phyloP scores from a whole-genome alignment of 2,329 filamentous ascomycete genomes.

The Aspergillus japonicus region DNA sequence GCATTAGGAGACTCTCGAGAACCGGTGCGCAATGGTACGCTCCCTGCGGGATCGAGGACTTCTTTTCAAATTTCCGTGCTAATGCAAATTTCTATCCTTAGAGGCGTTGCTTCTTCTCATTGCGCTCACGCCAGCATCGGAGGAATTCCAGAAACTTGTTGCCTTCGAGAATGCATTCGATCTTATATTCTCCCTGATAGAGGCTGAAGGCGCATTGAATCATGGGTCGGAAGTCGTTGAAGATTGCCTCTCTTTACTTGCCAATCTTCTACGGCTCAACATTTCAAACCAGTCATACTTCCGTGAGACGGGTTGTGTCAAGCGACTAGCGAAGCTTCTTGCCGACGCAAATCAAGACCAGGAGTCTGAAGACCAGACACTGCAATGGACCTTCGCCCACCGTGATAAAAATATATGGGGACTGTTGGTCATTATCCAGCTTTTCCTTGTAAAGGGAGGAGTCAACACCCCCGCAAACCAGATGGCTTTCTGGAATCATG shows the following conservation, averaged over 20 bases:
- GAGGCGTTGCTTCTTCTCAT: slow-evolving; percentile 84
- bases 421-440: slow-evolving; percentile 76
- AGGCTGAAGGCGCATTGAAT: slow-evolving; percentile 73
- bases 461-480: slow-evolving; percentile 81
- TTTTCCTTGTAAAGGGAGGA: slow-evolving; percentile 82
- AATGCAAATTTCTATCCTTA: slow-evolving; percentile 27
- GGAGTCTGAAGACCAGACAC: slow-evolving; percentile 59
- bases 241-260: slow-evolving; percentile 86
- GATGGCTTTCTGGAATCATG: slow-evolving; percentile 77
- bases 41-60: background rate
- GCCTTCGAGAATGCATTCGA: slow-evolving; percentile 95
- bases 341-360: slow-evolving; percentile 57
- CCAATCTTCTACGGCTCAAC: slow-evolving; percentile 84
- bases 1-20: slow-evolving; percentile 83
- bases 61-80: slow-evolving; percentile 1
- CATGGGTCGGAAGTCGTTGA: slow-evolving; percentile 86
- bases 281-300: slow-evolving; percentile 91
- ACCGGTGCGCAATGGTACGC: slow-evolving; percentile 71
- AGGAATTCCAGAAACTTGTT: slow-evolving; percentile 90
- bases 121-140: slow-evolving; percentile 79
- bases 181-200: slow-evolving; percentile 77
- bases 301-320: slow-evolving; percentile 81
- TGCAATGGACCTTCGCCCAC: slow-evolving; percentile 73
- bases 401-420: slow-evolving; percentile 91
- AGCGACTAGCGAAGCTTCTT: slow-evolving; percentile 68